phyloP scores from a whole-genome alignment of 2,329 filamentous ascomycete genomes.

The Arthroderma sp. region DNA sequence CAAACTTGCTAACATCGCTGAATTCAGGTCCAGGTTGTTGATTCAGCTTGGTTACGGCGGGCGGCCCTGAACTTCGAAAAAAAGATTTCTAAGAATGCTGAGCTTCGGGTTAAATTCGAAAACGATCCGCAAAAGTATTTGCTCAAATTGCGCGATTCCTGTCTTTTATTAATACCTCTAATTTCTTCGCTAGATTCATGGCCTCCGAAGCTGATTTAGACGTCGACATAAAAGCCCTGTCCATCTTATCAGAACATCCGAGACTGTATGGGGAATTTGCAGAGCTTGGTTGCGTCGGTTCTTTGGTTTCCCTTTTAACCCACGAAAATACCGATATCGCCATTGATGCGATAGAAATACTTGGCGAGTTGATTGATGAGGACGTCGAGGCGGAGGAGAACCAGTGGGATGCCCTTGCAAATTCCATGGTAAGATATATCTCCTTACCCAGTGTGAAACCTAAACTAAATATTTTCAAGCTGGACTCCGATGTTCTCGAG shows the following conservation, averaged over 20 bases:
- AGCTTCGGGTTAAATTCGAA: slow-evolving; percentile 76
- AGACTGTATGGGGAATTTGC: slow-evolving; percentile 72
- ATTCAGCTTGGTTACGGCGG: slow-evolving; percentile 69
- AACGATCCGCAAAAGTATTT: slow-evolving; percentile 58
- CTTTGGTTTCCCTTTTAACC: slow-evolving; percentile 67
- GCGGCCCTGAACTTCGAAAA: slow-evolving; percentile 76
- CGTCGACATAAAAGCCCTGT: slow-evolving; percentile 71
- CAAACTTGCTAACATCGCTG: not conserved
- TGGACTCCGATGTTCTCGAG: slow-evolving; percentile 34
- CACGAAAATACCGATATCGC: slow-evolving; percentile 98
- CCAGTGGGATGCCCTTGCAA: slow-evolving; percentile 67
- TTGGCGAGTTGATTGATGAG: slow-evolving; percentile 85
- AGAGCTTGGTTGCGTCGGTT: slow-evolving; percentile 58
- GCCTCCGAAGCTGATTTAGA: slow-evolving; percentile 80
- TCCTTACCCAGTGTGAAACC: not conserved
- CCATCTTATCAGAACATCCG: slow-evolving; percentile 75
- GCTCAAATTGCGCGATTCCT: not conserved
- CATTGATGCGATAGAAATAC: slow-evolving; percentile 77
- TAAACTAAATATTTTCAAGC: slow-evolving; percentile 18
- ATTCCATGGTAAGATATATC: slow-evolving; percentile 38
- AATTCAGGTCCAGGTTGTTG: slow-evolving; percentile 57
- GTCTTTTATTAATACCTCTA: slow-evolving; percentile 10
- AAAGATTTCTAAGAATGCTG: slow-evolving; percentile 79
- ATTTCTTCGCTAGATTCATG: slow-evolving; percentile 47
- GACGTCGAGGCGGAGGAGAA: slow-evolving; percentile 70